Conservation (phyloP, 108 stramenopile genomes). For the Nitzschia sp. region DNA sequence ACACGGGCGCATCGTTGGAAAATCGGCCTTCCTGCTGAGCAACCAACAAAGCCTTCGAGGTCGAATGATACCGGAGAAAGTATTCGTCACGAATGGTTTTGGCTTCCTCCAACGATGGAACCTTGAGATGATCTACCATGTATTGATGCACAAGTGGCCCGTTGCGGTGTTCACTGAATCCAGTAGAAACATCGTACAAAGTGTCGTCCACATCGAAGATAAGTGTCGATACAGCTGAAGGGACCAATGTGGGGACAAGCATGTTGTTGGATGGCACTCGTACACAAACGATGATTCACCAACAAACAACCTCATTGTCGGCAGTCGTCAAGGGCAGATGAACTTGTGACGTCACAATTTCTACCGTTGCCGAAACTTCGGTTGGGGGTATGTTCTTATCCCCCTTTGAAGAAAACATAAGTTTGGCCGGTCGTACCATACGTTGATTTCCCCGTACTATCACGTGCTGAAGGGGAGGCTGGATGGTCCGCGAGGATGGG, state of each 20-base stretch:
- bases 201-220: conserved; percentile 89
- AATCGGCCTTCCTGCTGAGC: conserved; percentile 72
- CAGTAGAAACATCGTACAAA: conserved; percentile 75
- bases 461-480: too few relatives aligned
- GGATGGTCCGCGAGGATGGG: too few relatives aligned
- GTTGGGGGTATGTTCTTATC: too few relatives aligned
- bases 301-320: too few relatives aligned
- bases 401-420: too few relatives aligned
- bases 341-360: too few relatives aligned
- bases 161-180: conserved; percentile 81
- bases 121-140: conserved; percentile 72
- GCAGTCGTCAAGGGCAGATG: too few relatives aligned
- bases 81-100: conserved; percentile 61
- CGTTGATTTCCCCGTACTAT: too few relatives aligned
- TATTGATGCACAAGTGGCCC: conserved; percentile 55
- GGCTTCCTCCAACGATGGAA: conserved; percentile 48
- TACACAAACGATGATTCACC: too few relatives aligned
- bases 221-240: conserved; percentile 38
- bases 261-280: too few relatives aligned
- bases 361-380: too few relatives aligned
- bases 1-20: conserved; percentile 38
- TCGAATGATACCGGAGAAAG: conserved; percentile 74
- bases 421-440: too few relatives aligned
- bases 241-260: not conserved
- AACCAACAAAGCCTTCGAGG: conserved; percentile 73